phyloP scores from a whole-genome alignment of 306 rosid genomes.

The Malus asiatica region DNA sequence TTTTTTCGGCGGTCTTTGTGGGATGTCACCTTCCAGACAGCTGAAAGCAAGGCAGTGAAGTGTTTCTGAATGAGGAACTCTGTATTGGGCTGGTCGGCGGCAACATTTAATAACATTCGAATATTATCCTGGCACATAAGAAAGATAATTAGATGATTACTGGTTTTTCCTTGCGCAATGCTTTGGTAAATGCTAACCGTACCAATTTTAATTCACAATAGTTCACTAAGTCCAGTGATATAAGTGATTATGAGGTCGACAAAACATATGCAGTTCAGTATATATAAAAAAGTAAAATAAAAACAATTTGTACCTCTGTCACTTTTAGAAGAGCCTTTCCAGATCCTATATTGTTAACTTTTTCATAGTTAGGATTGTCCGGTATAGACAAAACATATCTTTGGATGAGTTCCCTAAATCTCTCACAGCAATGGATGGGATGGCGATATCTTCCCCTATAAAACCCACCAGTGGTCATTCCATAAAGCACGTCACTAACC shows the following conservation, averaged over 20 bases:
- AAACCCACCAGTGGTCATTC: conserved; percentile 84
- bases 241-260: not conserved
- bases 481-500: conserved; percentile 72
- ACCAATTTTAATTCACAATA: not conserved
- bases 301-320: conserved; percentile 60
- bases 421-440: conserved; percentile 95
- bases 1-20: conserved; percentile 34
- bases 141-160: conserved; percentile 3
- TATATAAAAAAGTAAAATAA: not conserved
- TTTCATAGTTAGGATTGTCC: conserved; percentile 67
- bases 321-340: conserved; percentile 95
- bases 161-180: not conserved
- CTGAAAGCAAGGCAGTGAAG: conserved; percentile 71
- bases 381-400: conserved; percentile 52
- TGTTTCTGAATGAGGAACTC: conserved; percentile 87
- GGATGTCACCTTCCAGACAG: conserved; percentile 60
- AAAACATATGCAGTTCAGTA: conserved; percentile 1
- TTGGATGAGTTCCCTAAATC: conserved; percentile 85
- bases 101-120: conserved; percentile 63
- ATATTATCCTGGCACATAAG: conserved; percentile 68
- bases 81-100: conserved; percentile 69
- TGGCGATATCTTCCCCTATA: conserved; percentile 91
- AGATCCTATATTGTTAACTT: conserved; percentile 55
- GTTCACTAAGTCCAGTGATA: conserved; percentile 3
- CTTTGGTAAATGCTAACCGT: not conserved